Percentiles rank a stretch among this genome's conserved stretches.
Conservation (phyloP, 1,284 basidiomycete genomes). For the Puccinia polysora region DNA sequence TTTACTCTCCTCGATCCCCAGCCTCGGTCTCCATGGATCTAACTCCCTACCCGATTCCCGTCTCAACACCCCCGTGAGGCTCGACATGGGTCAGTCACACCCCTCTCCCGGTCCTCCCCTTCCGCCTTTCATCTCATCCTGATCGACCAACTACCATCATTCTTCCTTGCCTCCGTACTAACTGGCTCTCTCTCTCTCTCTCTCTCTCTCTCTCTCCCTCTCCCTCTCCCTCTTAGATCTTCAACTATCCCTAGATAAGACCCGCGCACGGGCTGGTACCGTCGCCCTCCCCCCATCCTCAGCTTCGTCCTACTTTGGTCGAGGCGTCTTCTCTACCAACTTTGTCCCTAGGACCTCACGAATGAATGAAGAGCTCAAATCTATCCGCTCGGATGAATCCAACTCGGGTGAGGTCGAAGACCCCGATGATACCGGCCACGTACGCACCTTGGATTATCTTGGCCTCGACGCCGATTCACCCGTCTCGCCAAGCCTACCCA, state of each 20-base stretch:
- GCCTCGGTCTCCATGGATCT: neutral
- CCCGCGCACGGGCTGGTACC: slow-evolving; percentile 38
- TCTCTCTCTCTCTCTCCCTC: too few species aligned
- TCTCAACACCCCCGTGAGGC: neutral
- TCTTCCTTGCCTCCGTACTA: too few species aligned
- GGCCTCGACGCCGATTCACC: slow-evolving; percentile 68
- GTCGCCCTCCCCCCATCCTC: slow-evolving; percentile 38
- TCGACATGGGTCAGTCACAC: neutral
- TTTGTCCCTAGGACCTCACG: slow-evolving; percentile 30
- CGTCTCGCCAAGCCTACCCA: slow-evolving; percentile 17
- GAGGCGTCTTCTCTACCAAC: slow-evolving; percentile 36
- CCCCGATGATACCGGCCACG: slow-evolving; percentile 70
- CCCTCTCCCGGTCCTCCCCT: neutral
- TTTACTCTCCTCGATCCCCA: neutral
- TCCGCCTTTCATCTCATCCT: neutral
- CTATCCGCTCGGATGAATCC: slow-evolving; percentile 31
- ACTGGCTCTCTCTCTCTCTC: neutral
- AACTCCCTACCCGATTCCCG: neutral
- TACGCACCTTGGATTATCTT: slow-evolving; percentile 88
- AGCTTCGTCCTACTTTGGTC: slow-evolving; percentile 38
- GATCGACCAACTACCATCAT: neutral
- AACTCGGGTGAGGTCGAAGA: slow-evolving; percentile 50
- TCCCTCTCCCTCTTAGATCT: too few species aligned
- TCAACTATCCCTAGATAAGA: slow-evolving; percentile 26
- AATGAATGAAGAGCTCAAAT: slow-evolving; percentile 41